These are phyloP conservation scores for Avena insularis DNA, from an alignment of 176 grass and related monocot species.

Conservation along the genomic window DNA sequence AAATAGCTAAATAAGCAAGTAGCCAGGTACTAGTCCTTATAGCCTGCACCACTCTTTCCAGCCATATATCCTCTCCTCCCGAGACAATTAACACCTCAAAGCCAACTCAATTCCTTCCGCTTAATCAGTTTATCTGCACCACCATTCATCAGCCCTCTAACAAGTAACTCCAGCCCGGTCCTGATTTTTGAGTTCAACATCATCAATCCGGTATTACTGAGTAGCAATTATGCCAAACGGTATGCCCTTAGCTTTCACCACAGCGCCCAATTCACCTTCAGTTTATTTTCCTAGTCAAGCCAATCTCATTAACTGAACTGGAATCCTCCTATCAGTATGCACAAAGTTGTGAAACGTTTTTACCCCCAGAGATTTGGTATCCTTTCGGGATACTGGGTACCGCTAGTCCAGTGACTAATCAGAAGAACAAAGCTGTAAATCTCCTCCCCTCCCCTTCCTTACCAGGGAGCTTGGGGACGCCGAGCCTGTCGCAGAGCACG, in stretches of 20 bases:
- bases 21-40: background rate
- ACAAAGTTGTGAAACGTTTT: background rate
- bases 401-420: constrained; percentile 2
- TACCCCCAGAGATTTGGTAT: background rate
- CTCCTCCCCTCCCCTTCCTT: background rate
- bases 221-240: background rate
- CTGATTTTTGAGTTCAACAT: background rate
- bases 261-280: background rate
- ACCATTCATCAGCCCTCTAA: background rate
- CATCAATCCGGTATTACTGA: background rate
- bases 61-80: background rate
- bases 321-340: background rate
- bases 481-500: constrained; percentile 81
- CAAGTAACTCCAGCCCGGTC: background rate
- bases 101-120: constrained; percentile 1
- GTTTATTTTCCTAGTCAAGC: constrained; percentile 22
- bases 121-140: background rate
- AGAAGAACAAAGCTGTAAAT: constrained; percentile 1
- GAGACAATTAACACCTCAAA: constrained; percentile 1
- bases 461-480: constrained; percentile 87
- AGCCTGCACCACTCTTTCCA: background rate
- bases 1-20: constrained; percentile 1
- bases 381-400: background rate
- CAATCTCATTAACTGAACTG: background rate
- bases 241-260: background rate